phyloP scores from a whole-genome alignment of 2,329 filamentous ascomycete species.

The Colletotrichum euphorbiae region DNA sequence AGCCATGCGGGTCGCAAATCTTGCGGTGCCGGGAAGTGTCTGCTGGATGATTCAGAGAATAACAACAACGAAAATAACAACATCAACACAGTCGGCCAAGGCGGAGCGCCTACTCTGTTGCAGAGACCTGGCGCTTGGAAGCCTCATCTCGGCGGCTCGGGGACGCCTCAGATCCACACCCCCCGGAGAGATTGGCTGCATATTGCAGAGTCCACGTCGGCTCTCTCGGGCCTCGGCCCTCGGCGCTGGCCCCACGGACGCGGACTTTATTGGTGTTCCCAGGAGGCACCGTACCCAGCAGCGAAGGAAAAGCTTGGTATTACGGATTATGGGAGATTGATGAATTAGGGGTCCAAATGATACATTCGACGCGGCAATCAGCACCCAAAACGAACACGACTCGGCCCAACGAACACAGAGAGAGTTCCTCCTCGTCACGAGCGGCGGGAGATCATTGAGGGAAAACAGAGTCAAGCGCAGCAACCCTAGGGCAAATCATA shows the following conservation, averaged over 20 bases:
- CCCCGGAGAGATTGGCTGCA: conserved; percentile 1
- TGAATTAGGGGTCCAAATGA: conserved; percentile 20
- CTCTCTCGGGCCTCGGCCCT: conserved; percentile 14
- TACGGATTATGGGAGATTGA: conserved; percentile 8
- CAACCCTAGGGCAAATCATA: conserved; percentile 11
- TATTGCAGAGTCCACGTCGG: neutral
- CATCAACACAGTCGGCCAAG: neutral
- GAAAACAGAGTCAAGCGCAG: neutral
- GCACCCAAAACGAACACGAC: neutral
- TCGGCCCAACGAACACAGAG: neutral
- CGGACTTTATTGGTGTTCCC: neutral
- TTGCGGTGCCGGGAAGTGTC: neutral
- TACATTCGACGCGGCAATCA: neutral
- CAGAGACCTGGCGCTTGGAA: neutral
- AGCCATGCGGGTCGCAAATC: neutral
- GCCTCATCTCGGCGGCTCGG: conserved; percentile 15
- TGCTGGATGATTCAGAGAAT: neutral
- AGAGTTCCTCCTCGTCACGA: conserved; percentile 5
- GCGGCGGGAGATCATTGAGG: neutral
- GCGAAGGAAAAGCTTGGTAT: conserved; percentile 15
- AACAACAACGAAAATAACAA: neutral
- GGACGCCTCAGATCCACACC: neutral
- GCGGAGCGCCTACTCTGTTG: neutral
- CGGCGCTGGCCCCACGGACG: neutral
- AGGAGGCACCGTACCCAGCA: neutral